Evolutionary conservation across 2,329 filamentous ascomycete species (phyloP), one percentile per base, ranked within the genome.

Genomic region (Tolypocladium ophioglossoides): DNA sequence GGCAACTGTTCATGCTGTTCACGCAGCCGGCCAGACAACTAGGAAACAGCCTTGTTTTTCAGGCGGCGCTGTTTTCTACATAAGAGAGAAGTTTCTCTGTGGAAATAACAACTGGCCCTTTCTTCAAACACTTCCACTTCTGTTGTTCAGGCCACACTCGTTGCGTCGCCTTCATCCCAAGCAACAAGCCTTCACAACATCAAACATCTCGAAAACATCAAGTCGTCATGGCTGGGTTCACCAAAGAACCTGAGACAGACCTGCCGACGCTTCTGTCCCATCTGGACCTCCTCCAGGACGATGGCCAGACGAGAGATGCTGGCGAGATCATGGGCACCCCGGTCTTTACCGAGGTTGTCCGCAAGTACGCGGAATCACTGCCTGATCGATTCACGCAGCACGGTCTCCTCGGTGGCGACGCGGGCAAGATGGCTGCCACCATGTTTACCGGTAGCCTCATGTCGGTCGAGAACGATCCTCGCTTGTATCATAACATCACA

Each of bases 401-500:
- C 24, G 62, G 61, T 2, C 56, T 64, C 2, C 46, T 64, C 5
- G 62, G 56, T 3, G 55, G 55, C 0, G 51, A 58, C 8, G 47
- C 48, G 9, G 14, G 27, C 47, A 58, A 53, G 52, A 30, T 57
- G n/a, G 12, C 46, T 1, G n/a, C 2, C 11, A 22, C 16, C 4
- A 30, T 16, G 30, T 10, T 34, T 10, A 14, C n/a, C 5, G 37
- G 34, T 9, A 22, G 11, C 4, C 6, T n/a, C 8, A 2, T 3
- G 30, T 32, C 12, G 14, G 4, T n/a, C 4, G 51, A 10, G 44
- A 54, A 46, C 1, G 65, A 66, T 27, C 61, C 62, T 0, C 63
- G 74, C 0, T 52, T 78, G 0, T 76, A 73, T 44, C 73, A 74
- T 63, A 78, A 79, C 52, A 68, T 78, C 2, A 60, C 73, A 0